Percentiles rank a stretch among this genome's conserved stretches.
Conservation (phyloP, 768 basidiomycete species). For the Hygrocybe punicea region DNA sequence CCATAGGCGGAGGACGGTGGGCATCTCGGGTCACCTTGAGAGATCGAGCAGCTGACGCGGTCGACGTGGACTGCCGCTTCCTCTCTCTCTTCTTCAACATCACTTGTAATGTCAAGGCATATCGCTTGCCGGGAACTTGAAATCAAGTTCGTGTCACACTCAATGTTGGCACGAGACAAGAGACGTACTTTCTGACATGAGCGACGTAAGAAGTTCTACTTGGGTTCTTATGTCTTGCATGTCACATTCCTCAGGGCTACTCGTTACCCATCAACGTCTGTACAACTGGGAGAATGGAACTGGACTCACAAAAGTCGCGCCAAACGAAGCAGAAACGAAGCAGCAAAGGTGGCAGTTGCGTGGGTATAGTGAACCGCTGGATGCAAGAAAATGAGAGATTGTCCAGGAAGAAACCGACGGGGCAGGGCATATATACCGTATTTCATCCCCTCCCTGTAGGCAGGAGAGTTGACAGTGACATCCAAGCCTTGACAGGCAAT, state of each 20-base stretch:
- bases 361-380: slow-evolving; percentile 88
- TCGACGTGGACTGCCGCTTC: slow-evolving; percentile 52
- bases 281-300: neutral
- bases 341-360: slow-evolving; percentile 90
- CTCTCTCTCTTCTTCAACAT: slow-evolving; percentile 83
- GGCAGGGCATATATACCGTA: slow-evolving; percentile 56
- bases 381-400: neutral
- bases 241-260: slow-evolving; percentile 83
- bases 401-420: slow-evolving; percentile 5
- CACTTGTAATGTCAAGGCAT: slow-evolving; percentile 83
- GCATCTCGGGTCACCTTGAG: slow-evolving; percentile 56
- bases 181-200: slow-evolving; percentile 74
- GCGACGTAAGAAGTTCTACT: slow-evolving; percentile 71
- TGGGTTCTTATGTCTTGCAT: slow-evolving; percentile 66
- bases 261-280: slow-evolving; percentile 7
- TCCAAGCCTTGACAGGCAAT: slow-evolving; percentile 79
- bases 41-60: slow-evolving; percentile 49
- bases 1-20: slow-evolving; percentile 47
- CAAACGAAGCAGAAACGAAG: slow-evolving; percentile 83
- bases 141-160: slow-evolving; percentile 8
- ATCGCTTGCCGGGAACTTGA: slow-evolving; percentile 87
- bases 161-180: neutral
- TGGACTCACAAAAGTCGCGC: slow-evolving; percentile 84
- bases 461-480: slow-evolving; percentile 77
- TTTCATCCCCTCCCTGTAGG: slow-evolving; percentile 89